Conservation (phyloP, 1,139 yeast genomes). For the Debaryomyces subglobosus region DNA sequence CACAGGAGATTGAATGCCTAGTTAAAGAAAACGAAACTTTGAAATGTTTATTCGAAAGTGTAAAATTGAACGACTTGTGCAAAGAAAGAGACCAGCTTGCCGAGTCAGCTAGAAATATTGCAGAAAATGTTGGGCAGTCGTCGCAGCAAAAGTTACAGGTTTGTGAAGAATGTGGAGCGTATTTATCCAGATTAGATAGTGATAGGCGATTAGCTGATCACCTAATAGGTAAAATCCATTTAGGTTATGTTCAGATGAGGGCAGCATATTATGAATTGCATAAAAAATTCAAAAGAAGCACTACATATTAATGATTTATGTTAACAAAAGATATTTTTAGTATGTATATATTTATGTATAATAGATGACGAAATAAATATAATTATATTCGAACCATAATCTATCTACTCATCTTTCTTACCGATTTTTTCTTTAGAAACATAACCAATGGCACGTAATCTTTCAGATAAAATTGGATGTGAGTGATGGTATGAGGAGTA, state of each 20-base stretch:
- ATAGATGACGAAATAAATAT: not conserved
- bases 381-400: not conserved
- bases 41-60: slow-evolving; percentile 53
- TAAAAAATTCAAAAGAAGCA: slow-evolving; percentile 19
- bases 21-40: slow-evolving; percentile 53
- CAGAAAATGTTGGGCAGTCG: slow-evolving; percentile 80
- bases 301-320: not conserved
- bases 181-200: slow-evolving; percentile 81
- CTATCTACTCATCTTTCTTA: slow-evolving; percentile 17
- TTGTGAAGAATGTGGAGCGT: slow-evolving; percentile 91
- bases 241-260: slow-evolving; percentile 80
- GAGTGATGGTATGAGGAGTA: slow-evolving; percentile 87
- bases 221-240: slow-evolving; percentile 84
- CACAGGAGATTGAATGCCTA: slow-evolving; percentile 68
- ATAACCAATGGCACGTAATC: slow-evolving; percentile 72
- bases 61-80: slow-evolving; percentile 46
- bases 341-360: slow-evolving; percentile 3
- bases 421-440: slow-evolving; percentile 50
- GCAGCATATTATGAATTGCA: slow-evolving; percentile 55
- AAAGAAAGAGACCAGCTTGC: slow-evolving; percentile 53
- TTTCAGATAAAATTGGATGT: slow-evolving; percentile 89
- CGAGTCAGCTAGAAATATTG: slow-evolving; percentile 57
- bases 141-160: slow-evolving; percentile 91
- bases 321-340: not conserved
- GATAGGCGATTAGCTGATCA: slow-evolving; percentile 92